Percentiles rank a stretch among this genome's conserved stretches.
Evolutionary conservation across 768 basidiomycete genomes (phyloP).

Genomic region (Tulasnella sp.): DNA sequence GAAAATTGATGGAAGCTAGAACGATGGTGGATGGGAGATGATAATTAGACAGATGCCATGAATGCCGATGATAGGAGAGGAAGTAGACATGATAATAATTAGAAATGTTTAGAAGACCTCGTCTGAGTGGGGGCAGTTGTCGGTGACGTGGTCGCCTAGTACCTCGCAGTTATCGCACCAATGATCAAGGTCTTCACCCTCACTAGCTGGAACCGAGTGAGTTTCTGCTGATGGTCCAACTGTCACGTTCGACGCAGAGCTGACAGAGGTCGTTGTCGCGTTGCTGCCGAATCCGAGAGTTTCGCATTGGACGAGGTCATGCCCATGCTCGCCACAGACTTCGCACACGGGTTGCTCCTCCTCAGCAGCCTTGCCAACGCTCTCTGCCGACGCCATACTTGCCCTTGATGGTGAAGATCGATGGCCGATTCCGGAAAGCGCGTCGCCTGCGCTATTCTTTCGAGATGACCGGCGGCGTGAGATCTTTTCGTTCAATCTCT

Average conservation of each 20-base stretch:
- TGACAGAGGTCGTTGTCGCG: conserved; percentile 15
- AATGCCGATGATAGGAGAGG: too few relatives aligned
- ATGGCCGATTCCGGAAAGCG: conserved; percentile 21
- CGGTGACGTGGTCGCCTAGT: conserved; percentile 54
- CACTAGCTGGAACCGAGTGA: conserved; percentile 2
- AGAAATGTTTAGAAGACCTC: conserved; percentile 59
- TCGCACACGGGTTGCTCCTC: conserved; percentile 45
- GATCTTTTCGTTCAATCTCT: conserved; percentile 62
- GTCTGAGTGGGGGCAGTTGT: conserved; percentile 72
- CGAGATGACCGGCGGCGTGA: conserved; percentile 35
- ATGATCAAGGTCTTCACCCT: conserved; percentile 28
- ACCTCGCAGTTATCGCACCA: conserved; percentile 83
- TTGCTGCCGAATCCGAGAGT: conserved; percentile 49
- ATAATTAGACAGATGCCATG: too few relatives aligned
- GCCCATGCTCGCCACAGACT: conserved; percentile 74
- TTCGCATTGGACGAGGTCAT: conserved; percentile 79
- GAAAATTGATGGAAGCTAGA: too few relatives aligned
- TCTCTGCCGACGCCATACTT: background rate
- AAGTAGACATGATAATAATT: too few relatives aligned
- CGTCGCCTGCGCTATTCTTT: conserved; percentile 22
- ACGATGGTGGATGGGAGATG: too few relatives aligned
- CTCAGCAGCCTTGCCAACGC: background rate
- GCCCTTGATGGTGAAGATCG: background rate
- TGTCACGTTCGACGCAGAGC: conserved; percentile 15
- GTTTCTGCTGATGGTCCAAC: conserved; percentile 6